Conservation (phyloP, 2,329 filamentous ascomycete species). For the Fusarium pilosicola region DNA sequence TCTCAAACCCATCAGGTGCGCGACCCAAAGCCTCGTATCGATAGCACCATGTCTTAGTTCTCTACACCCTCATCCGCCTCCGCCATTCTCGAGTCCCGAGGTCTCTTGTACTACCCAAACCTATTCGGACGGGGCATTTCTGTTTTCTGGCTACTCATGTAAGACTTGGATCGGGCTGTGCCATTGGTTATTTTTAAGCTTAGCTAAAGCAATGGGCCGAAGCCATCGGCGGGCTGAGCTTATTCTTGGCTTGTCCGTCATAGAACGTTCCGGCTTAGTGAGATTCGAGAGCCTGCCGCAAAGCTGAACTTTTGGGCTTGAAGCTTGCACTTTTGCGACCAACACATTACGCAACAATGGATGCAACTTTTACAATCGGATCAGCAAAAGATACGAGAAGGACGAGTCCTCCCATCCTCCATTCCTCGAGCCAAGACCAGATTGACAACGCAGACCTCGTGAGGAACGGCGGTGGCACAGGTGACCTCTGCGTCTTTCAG, state of each 20-base stretch:
- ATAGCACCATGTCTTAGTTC: neutral
- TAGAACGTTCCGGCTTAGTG: neutral
- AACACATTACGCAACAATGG: neutral
- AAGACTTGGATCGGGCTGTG: neutral
- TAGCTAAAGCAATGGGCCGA: neutral
- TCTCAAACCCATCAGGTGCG: neutral
- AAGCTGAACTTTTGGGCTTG: neutral
- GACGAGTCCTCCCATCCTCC: neutral
- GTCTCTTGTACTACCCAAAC: neutral
- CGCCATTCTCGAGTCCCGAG: neutral
- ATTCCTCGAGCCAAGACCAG: neutral
- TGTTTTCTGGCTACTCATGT: too few species aligned
- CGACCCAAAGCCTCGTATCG: neutral
- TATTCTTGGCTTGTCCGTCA: constrained; percentile 3
- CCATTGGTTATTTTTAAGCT: neutral
- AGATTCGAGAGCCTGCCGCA: neutral
- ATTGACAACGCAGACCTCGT: neutral
- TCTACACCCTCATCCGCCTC: constrained; percentile 1
- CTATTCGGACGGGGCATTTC: neutral
- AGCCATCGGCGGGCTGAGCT: neutral
- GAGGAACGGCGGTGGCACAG: constrained; percentile 19
- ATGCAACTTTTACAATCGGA: neutral
- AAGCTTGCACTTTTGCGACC: neutral
- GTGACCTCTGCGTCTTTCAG: constrained; percentile 13
- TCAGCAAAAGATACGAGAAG: constrained; percentile 19